Evolutionary conservation across 2,329 filamentous ascomycete genomes (phyloP).

Genomic region (Chrysoporthe puriensis): DNA sequence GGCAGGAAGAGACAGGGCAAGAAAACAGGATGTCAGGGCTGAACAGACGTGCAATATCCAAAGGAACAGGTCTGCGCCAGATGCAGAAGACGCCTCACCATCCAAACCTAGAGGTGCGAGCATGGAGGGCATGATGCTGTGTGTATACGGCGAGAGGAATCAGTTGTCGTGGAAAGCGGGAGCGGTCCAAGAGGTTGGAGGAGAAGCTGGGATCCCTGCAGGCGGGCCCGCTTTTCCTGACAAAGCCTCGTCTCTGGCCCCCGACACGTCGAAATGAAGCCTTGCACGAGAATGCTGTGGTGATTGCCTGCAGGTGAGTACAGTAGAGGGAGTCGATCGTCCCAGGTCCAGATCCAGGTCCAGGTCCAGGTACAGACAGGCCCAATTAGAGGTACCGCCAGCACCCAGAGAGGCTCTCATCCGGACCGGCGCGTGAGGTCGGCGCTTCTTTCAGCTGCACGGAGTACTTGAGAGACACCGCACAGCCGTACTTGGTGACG

Average conservation of each 20-base stretch:
- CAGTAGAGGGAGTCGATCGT: too few relatives aligned
- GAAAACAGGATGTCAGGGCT: neutral
- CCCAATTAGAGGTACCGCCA: too few relatives aligned
- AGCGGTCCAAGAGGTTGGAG: neutral
- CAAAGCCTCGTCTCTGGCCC: slow-evolving; percentile 7
- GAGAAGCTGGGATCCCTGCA: too few relatives aligned
- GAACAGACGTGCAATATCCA: neutral
- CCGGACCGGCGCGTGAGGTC: slow-evolving; percentile 1
- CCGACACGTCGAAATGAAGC: slow-evolving; percentile 6
- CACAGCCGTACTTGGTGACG: slow-evolving; percentile 15
- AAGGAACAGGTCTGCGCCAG: neutral
- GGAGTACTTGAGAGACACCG: slow-evolving; percentile 3
- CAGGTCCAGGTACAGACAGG: too few relatives aligned
- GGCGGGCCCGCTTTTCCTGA: slow-evolving; percentile 3
- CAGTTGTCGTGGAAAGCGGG: neutral
- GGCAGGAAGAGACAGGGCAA: neutral
- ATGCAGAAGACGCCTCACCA: neutral
- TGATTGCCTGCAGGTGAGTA: neutral
- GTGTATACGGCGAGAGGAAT: neutral
- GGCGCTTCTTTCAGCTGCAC: neutral
- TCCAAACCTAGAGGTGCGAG: neutral
- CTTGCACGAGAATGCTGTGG: slow-evolving; percentile 14
- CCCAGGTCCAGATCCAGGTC: too few relatives aligned
- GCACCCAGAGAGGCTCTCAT: neutral
- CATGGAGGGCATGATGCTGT: neutral